A percentile compares a stretch with the other conserved stretches of the same genome.
These are phyloP conservation scores for Tanozyma kutaoensis DNA, from an alignment of 805 yeast species.

Conservation along the genomic window DNA sequence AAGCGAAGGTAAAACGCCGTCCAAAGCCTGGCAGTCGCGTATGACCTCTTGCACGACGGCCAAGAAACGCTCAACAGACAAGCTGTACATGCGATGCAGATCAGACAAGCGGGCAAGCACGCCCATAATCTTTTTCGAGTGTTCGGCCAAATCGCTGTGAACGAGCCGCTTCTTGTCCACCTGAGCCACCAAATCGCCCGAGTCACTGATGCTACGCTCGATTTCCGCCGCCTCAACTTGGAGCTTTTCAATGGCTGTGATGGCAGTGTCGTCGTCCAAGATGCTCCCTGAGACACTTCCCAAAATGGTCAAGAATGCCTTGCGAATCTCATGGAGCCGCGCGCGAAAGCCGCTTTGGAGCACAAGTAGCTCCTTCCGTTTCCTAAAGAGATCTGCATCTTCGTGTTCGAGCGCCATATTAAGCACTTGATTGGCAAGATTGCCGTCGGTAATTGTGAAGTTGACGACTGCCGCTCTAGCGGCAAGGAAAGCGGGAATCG, in stretches of 20 bases:
- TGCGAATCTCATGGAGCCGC: slow-evolving; percentile 43
- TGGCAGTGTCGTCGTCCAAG: slow-evolving; percentile 51
- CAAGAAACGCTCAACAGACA: too few species aligned
- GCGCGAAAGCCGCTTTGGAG: slow-evolving; percentile 48
- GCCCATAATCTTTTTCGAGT: too few species aligned
- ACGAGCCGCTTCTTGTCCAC: slow-evolving; percentile 40
- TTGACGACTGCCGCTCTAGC: slow-evolving; percentile 54
- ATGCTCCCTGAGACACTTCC: slow-evolving; percentile 46
- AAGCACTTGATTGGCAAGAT: slow-evolving; percentile 50
- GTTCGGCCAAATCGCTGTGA: too few species aligned
- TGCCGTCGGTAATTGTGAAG: slow-evolving; percentile 59
- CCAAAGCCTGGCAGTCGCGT: slow-evolving; percentile 42
- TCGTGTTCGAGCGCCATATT: slow-evolving; percentile 39
- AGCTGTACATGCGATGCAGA: too few species aligned
- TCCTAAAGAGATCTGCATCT: slow-evolving; percentile 53
- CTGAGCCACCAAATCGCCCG: slow-evolving; percentile 38
- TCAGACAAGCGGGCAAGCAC: too few species aligned
- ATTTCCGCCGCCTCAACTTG: slow-evolving; percentile 51
- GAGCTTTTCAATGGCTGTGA: slow-evolving; percentile 47
- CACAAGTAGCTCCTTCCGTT: slow-evolving; percentile 38
- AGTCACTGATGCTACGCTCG: slow-evolving; percentile 37
- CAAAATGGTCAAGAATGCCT: slow-evolving; percentile 41
- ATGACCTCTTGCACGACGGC: slow-evolving; percentile 33
- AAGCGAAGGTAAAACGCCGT: slow-evolving; percentile 33
- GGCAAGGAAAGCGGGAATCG: slow-evolving; percentile 39